These are phyloP conservation scores for Leccinum griseonigrum DNA, from an alignment of 1,284 basidiomycete genomes.

Conservation along the genomic window DNA sequence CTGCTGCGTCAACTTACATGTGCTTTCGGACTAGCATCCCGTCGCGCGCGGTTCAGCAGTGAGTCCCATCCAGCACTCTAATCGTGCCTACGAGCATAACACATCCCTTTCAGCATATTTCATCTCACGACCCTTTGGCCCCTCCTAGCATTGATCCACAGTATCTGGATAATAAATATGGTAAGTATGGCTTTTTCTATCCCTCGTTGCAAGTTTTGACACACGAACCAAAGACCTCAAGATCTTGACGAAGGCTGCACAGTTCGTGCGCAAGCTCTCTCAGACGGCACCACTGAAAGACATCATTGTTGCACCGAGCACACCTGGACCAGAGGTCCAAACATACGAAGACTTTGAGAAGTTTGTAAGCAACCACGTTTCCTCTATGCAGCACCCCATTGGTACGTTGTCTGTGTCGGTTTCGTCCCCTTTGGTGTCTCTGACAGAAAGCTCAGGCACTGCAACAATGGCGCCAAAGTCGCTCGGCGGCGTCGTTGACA, in stretches of 20 bases:
- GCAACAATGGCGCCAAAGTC: slow-evolving; percentile 17
- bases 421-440: neutral
- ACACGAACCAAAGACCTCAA: slow-evolving; percentile 11
- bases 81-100: neutral
- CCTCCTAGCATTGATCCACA: slow-evolving; percentile 15
- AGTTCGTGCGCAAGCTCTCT: slow-evolving; percentile 17
- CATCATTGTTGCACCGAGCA: slow-evolving; percentile 17
- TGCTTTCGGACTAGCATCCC: slow-evolving; percentile 11
- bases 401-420: slow-evolving; percentile 4
- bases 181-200: slow-evolving; percentile 1
- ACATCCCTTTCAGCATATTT: slow-evolving; percentile 11
- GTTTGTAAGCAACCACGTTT: slow-evolving; percentile 6
- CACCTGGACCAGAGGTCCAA: slow-evolving; percentile 21
- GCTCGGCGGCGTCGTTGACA: slow-evolving; percentile 20
- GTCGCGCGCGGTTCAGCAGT: slow-evolving; percentile 20
- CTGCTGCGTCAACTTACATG: neutral
- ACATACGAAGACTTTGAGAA: slow-evolving; percentile 18
- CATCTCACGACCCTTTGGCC: slow-evolving; percentile 14
- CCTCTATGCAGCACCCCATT: slow-evolving; percentile 14
- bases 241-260: slow-evolving; percentile 17
- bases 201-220: neutral
- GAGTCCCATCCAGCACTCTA: neutral
- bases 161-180: slow-evolving; percentile 16
- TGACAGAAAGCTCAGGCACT: slow-evolving; percentile 13
- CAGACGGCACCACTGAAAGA: slow-evolving; percentile 20